Conservation (phyloP, 768 basidiomycete species). For the Pluteus cervinus region DNA sequence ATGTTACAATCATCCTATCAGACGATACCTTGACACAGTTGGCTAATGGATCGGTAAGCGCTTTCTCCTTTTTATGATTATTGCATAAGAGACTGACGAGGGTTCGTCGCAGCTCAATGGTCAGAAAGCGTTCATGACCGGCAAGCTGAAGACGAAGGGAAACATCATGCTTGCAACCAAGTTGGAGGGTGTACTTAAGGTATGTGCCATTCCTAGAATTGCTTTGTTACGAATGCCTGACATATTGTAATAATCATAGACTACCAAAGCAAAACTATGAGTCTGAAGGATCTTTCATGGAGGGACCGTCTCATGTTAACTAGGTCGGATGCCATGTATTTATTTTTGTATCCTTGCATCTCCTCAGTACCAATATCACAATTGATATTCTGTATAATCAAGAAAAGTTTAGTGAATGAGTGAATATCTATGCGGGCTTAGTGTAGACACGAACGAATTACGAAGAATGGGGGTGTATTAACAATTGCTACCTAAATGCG, state of each 20-base stretch:
- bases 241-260: slow-evolving; percentile 15
- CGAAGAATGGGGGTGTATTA: no score
- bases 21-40: slow-evolving; percentile 74
- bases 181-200: slow-evolving; percentile 79
- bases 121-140: slow-evolving; percentile 95
- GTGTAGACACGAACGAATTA: no score
- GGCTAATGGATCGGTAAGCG: slow-evolving; percentile 73
- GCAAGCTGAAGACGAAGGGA: slow-evolving; percentile 86
- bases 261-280: slow-evolving; percentile 42
- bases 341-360: neutral
- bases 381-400: neutral
- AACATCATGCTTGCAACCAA: slow-evolving; percentile 95
- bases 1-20: slow-evolving; percentile 74
- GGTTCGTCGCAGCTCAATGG: slow-evolving; percentile 80
- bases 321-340: no score
- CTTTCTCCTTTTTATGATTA: no score
- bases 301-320: no score
- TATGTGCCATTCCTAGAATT: slow-evolving; percentile 20
- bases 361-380: neutral
- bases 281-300: no score
- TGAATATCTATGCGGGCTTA: no score
- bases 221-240: neutral
- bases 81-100: no score
- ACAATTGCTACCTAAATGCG: no score
- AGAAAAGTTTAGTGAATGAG: no score